Evolutionary conservation across 228 moss, liverwort and hornwort genomes (phyloP).

Genomic region (Sphagnum magellanicum): DNA sequence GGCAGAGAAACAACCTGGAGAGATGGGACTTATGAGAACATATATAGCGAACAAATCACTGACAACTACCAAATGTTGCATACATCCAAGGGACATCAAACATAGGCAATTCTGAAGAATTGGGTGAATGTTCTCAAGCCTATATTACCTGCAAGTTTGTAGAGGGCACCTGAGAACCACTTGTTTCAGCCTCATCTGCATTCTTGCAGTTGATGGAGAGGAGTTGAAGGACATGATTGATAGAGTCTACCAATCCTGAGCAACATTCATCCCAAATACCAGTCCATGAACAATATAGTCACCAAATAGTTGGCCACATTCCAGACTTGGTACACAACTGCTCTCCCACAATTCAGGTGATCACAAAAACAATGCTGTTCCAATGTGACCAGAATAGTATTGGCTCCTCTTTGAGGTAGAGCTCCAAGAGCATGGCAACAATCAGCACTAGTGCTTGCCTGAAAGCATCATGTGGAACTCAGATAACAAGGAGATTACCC

Average conservation of each 20-base stretch:
- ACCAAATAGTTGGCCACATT: too few species aligned
- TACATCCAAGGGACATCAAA: too few species aligned
- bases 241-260: slow-evolving; percentile 80
- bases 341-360: too few species aligned
- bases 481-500: too few species aligned
- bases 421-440: background rate
- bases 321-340: too few species aligned
- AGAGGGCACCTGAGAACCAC: background rate
- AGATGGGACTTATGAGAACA: background rate
- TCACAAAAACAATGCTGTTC: background rate
- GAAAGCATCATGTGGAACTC: too few species aligned
- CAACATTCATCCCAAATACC: slow-evolving; percentile 6
- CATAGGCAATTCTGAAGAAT: background rate
- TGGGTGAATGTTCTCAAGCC: slow-evolving; percentile 5
- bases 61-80: too few species aligned
- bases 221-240: slow-evolving; percentile 43
- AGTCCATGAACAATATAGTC: background rate
- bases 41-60: too few species aligned
- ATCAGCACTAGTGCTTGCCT: background rate
- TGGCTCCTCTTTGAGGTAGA: background rate
- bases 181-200: slow-evolving; percentile 31
- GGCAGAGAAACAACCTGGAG: slow-evolving; percentile 41
- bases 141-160: slow-evolving; percentile 1
- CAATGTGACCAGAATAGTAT: background rate
- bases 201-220: slow-evolving; percentile 29